phyloP scores from a whole-genome alignment of 257 asterid genomes.

The Ballota nigra region DNA sequence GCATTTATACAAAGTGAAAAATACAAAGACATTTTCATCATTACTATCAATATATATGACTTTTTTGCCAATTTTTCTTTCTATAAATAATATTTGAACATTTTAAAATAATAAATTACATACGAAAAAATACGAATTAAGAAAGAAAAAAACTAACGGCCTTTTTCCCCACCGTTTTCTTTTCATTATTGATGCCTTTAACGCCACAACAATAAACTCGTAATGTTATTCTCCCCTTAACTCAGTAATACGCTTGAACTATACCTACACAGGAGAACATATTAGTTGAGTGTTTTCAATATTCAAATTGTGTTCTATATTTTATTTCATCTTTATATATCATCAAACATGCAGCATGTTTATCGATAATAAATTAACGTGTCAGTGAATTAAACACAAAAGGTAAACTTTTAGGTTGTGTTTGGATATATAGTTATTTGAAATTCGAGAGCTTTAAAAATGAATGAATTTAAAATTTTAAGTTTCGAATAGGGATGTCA shows the following conservation, averaged over 20 bases:
- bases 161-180: neutral
- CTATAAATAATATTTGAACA: neutral
- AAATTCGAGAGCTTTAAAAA: no score
- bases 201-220: conserved; percentile 21
- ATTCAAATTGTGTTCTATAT: neutral
- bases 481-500: no score
- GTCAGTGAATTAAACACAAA: no score
- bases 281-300: no score
- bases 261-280: no score
- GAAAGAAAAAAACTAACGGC: neutral
- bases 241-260: neutral
- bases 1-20: no score
- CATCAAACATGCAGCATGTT: neutral
- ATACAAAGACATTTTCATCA: no score
- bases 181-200: conserved; percentile 4
- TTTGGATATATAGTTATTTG: no score
- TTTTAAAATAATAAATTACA: neutral
- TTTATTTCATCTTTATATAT: neutral
- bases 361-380: neutral
- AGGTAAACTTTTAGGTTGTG: no score
- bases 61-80: no score
- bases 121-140: neutral
- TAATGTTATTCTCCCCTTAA: conserved; percentile 9
- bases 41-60: no score
- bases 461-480: no score